These are phyloP conservation scores for Posidonia australis DNA, from an alignment of 106 monocot species.

Conservation along the genomic window DNA sequence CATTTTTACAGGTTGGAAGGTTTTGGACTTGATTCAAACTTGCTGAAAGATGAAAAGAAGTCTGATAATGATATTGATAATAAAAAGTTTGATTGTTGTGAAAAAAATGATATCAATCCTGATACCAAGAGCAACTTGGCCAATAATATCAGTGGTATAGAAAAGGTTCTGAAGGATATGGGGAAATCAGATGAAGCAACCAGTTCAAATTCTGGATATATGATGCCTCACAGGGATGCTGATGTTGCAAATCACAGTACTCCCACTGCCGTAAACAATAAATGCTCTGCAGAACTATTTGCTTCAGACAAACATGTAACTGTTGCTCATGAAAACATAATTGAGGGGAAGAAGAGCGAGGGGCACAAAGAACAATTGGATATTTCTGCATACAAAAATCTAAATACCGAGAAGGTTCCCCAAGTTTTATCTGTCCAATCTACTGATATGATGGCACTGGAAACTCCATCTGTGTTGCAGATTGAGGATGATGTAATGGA, in stretches of 20 bases:
- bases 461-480: too few species aligned
- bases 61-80: slow-evolving; percentile 14
- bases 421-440: slow-evolving; percentile 17
- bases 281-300: slow-evolving; percentile 5
- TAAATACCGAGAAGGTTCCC: slow-evolving; percentile 10
- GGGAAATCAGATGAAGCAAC: slow-evolving; percentile 9
- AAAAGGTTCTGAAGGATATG: slow-evolving; percentile 1
- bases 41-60: slow-evolving; percentile 27
- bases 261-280: not conserved
- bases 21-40: slow-evolving; percentile 56
- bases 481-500: not conserved
- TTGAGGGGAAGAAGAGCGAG: slow-evolving; percentile 5
- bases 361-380: slow-evolving; percentile 9
- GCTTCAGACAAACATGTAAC: slow-evolving; percentile 10
- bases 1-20: slow-evolving; percentile 38
- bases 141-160: slow-evolving; percentile 13
- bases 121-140: slow-evolving; percentile 16
- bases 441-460: too few species aligned
- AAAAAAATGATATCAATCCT: slow-evolving; percentile 6
- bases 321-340: slow-evolving; percentile 15
- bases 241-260: slow-evolving; percentile 3
- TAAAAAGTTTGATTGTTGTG: slow-evolving; percentile 12
- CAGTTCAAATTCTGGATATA: slow-evolving; percentile 19
- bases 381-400: slow-evolving; percentile 10
- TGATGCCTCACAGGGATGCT: not conserved